Evolutionary conservation across 2,329 filamentous ascomycete species (phyloP).

Genomic region (Thelonectria blattea): DNA sequence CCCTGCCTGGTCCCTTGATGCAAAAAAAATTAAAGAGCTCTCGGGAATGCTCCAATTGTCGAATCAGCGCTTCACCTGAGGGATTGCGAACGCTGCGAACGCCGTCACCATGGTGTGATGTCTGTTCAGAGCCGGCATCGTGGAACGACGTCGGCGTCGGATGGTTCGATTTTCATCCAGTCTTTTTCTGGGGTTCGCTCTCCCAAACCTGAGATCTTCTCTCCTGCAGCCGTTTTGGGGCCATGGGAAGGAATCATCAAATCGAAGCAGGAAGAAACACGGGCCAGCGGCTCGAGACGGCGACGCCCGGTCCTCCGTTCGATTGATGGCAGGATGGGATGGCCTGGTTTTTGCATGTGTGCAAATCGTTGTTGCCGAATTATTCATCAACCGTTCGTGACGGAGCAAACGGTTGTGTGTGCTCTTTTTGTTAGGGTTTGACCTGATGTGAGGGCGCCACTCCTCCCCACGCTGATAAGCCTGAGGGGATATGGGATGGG

Average conservation of each 20-base stretch:
- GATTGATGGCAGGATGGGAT: slow-evolving; percentile 10
- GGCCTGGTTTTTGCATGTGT: background rate
- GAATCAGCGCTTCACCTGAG: slow-evolving; percentile 13
- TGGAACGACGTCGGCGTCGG: slow-evolving; percentile 35
- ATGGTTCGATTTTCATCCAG: slow-evolving; percentile 38
- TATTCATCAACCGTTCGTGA: background rate
- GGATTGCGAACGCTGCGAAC: background rate
- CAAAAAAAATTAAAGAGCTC: slow-evolving; percentile 5
- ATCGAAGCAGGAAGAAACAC: slow-evolving; percentile 22
- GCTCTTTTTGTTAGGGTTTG: too few relatives aligned
- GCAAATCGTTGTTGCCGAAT: background rate
- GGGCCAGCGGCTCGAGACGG: slow-evolving; percentile 36
- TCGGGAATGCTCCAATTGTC: slow-evolving; percentile 14
- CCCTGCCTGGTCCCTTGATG: slow-evolving; percentile 10
- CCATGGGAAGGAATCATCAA: background rate
- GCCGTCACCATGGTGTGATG: slow-evolving; percentile 38
- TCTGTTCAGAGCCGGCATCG: slow-evolving; percentile 21
- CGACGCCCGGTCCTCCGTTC: slow-evolving; percentile 24
- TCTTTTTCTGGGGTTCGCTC: slow-evolving; percentile 31
- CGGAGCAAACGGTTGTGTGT: too few relatives aligned
- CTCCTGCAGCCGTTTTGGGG: slow-evolving; percentile 27
- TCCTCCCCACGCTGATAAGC: too few relatives aligned
- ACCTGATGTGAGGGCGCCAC: too few relatives aligned
- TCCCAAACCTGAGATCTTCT: slow-evolving; percentile 24
- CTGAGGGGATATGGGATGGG: too few relatives aligned